Evolutionary conservation across 2,329 filamentous ascomycete species (phyloP), one percentile per base, ranked within the genome.

Genomic region (Coniochaeta prunicola): DNA sequence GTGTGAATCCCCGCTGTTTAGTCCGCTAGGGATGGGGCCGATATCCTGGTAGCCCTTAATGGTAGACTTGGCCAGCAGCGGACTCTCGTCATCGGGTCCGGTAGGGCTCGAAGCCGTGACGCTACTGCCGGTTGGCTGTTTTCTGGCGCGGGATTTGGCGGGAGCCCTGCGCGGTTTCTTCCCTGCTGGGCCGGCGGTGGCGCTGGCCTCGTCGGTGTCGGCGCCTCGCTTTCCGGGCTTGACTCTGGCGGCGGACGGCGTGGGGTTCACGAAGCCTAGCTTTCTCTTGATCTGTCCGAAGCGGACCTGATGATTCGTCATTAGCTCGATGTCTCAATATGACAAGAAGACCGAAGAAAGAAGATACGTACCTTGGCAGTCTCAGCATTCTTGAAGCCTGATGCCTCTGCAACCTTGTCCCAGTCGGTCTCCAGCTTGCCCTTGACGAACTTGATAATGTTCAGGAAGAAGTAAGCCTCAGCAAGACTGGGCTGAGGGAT

Each of bases 241-340:
- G 30, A 34, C 53, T 17, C 31, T 6, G 53, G 53, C 53, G 33
- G 53, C 31, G 30, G 24, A 8, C 2, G 53, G 53, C 3, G 53
- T 54, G 33, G 30, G 2, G 24, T 21, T 30, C n/a, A 13, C 7
- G 42, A 78, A 70, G 3, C 74, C 74, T 0, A 77, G 69, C 68
- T 80, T 79, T 53, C 71, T 70, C 67, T 77, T 81, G 60, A 82
- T 75, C 60, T 82, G 78, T 3, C 76, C 73, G 59, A 77, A 83
- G 53, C 80, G 77, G 40, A 75, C 73, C 72, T 78, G 0, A 4
- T 28, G 13, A 13, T 34, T 34, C 13, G 31, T 34, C 13, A 34
- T 34, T 34, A 34, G n/a, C n/a, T 30, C 13, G 36, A 57, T 26
- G 7, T 17, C 33, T 1, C 4, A 31, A 9, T 24, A 21, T 42